Evolutionary conservation across 495 filamentous ascomycete genomes (phyloP), one percentile per base, ranked within the genome.

Genomic region (Cairneyella variabilis): DNA sequence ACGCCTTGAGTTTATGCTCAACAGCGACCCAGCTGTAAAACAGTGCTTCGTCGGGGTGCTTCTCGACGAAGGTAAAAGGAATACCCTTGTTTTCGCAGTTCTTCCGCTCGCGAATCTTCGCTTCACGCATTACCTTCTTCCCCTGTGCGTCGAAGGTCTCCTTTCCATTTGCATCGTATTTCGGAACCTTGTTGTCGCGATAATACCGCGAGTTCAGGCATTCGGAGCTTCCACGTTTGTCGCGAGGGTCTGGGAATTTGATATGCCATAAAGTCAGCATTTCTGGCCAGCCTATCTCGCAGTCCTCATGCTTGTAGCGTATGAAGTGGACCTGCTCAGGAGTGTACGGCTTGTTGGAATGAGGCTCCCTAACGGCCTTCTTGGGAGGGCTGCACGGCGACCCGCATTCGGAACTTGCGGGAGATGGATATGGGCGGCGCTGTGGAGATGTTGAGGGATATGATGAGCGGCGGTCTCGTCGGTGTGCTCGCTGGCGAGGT

Each of bases 271-370:
- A 1, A 0, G 3, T 10, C 1, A 21, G 26, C 2, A 53, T 20
- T 23, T 28, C 22, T 2, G 32, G 20, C 45, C 46, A 62, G 11
- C 1, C 16, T 0, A 36, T 10, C 0, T 22, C 30, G 7, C 18
- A 40, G 28, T 62, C 59, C 17, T 52, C 55, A 17, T 49, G 47
- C 12, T 30, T 23, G 27, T 62, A 62, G 2, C 56, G 51, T 21
- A 62, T 58, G 20, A 34, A 59, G 37, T 53, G 8, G 16, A 59
- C 48, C 27, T 56, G 45, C 20, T 56, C 56, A 11, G 3, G 12
- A 17, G 36, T 42, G 30, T 62, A 62, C 5, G 32, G n/a, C 20
- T 48, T 48, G 54, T 62, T 62, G 11, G 46, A 52, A 38, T 58
- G 51, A n/a, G 57, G 34, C 7, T 14, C 23, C 25, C 45, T 48